Evolutionary conservation across 1,284 basidiomycete species (phyloP), one percentile per base, ranked within the genome.

Genomic region (Mycosarcoma maydis): DNA sequence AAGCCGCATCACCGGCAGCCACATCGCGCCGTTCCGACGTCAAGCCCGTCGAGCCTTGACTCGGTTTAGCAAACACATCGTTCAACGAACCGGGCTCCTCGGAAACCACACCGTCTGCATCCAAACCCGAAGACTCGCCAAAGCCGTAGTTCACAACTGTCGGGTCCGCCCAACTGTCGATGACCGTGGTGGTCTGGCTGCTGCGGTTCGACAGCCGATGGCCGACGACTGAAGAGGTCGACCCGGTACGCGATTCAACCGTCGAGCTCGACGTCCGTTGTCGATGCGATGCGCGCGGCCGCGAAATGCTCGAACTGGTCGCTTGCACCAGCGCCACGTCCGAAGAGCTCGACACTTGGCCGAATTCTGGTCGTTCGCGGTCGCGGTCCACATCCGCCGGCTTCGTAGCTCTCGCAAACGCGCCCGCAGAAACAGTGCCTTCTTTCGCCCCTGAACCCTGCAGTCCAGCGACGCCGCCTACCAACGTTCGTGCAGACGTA

Each of bases 341-440:
- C 1, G 68, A 71, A 2, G 62, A 66, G 50, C 62, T 66, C 0
- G 68, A 38, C 0, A 65, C 55, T 2, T 71, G 57, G 10, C 68
- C 68, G 26, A 71, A 71, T n/a, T 60, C 58, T 3, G 57, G 62
- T 10, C 54, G 39, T 29, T 29, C n/a, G n/a, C n/a, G n/a, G 8
- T 45, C 46, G 7, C 26, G 43, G 11, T 55, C 46, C 0, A 22
- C 8, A 16, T 53, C 57, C 17, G 40, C 27, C 4, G 33, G 0
- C 22, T 58, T 58, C 9, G 49, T 62, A 8, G 58, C 53, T n/a
- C 62, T 22, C 2, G 41, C 29, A 24, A 71, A 71, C 1, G 68
- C 68, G 2, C 68, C 58, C 3, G 68, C 68, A 11, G 61, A 59
- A 3, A 66, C 68, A 0, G 37, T 57, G 11, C 58, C 59, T 3